A percentile compares a stretch with the other conserved stretches of the same genome.
Evolutionary conservation across 2,329 filamentous ascomycete species (phyloP).

Genomic region (Colletotrichum godetiae): DNA sequence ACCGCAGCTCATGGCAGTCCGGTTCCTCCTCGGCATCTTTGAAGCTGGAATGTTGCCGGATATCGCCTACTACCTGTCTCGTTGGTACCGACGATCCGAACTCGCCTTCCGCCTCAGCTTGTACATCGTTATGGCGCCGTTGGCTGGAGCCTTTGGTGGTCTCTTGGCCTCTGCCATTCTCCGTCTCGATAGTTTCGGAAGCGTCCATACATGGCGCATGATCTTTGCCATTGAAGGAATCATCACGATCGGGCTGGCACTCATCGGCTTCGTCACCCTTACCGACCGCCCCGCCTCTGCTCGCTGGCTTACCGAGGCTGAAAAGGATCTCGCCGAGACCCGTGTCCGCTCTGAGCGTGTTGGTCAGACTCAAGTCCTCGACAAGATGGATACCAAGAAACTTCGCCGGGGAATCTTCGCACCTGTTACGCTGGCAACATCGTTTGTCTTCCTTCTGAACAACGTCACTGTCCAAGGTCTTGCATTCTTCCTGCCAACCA

Average conservation of each 20-base stretch:
- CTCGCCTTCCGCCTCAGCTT: constrained; percentile 71
- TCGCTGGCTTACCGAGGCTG: constrained; percentile 70
- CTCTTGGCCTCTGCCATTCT: constrained; percentile 72
- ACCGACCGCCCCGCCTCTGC: constrained; percentile 76
- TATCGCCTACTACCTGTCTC: constrained; percentile 72
- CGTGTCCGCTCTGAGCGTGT: constrained; percentile 70
- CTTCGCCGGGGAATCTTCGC: constrained; percentile 68
- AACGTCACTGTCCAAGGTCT: constrained; percentile 76
- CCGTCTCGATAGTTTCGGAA: constrained; percentile 66
- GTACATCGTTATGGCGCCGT: constrained; percentile 73
- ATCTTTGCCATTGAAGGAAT: constrained; percentile 80
- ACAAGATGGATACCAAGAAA: constrained; percentile 69
- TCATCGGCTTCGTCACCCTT: constrained; percentile 70
- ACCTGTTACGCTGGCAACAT: constrained; percentile 65
- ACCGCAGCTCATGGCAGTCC: constrained; percentile 60
- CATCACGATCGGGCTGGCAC: constrained; percentile 60
- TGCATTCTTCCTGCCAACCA: constrained; percentile 74
- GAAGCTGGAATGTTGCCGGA: constrained; percentile 75
- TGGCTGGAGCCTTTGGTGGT: constrained; percentile 76
- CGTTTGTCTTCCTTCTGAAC: constrained; percentile 71
- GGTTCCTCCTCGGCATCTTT: constrained; percentile 70
- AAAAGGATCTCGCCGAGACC: constrained; percentile 71
- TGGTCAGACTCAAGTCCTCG: constrained; percentile 68
- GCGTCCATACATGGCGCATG: constrained; percentile 72
- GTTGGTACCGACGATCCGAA: constrained; percentile 73